These are phyloP conservation scores for Pyrus pyrifolia DNA, from an alignment of 306 rosid species.

Conservation along the genomic window DNA sequence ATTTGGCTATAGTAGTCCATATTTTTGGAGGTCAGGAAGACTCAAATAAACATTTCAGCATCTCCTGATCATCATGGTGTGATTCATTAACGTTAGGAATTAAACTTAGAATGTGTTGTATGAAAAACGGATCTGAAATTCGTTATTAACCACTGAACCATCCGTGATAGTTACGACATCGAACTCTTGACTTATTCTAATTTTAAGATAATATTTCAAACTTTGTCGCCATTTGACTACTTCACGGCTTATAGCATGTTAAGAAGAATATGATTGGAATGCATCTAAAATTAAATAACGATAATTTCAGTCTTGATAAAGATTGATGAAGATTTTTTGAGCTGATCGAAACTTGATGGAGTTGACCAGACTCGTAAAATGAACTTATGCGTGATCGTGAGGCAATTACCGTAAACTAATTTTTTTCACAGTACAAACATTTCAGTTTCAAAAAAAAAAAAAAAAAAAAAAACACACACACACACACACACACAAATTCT, in stretches of 20 bases:
- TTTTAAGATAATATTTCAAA: neutral
- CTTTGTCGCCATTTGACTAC: neutral
- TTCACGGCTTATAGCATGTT: neutral
- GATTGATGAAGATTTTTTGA: too few species aligned
- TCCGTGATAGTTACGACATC: neutral
- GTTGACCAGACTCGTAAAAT: too few species aligned
- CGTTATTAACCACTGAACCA: too few species aligned
- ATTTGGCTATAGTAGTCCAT: fast-evolving
- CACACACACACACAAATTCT: neutral
- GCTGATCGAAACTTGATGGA: neutral
- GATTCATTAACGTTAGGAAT: fast-evolving
- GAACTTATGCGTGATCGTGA: too few species aligned
- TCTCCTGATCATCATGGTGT: fast-evolving
- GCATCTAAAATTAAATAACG: too few species aligned
- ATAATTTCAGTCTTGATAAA: too few species aligned
- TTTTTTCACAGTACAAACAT: neutral
- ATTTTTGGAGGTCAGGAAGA: fast-evolving
- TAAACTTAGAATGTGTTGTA: fast-evolving
- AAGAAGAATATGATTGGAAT: neutral
- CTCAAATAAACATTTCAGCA: too few species aligned
- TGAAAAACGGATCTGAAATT: too few species aligned
- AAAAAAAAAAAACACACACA: too few species aligned
- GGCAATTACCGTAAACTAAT: neutral
- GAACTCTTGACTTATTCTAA: neutral
- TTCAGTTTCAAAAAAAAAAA: too few species aligned